A percentile compares a stretch with the other conserved stretches of the same genome.
phyloP scores from a whole-genome alignment of 306 rosid genomes.

The Datisca glomerata region DNA sequence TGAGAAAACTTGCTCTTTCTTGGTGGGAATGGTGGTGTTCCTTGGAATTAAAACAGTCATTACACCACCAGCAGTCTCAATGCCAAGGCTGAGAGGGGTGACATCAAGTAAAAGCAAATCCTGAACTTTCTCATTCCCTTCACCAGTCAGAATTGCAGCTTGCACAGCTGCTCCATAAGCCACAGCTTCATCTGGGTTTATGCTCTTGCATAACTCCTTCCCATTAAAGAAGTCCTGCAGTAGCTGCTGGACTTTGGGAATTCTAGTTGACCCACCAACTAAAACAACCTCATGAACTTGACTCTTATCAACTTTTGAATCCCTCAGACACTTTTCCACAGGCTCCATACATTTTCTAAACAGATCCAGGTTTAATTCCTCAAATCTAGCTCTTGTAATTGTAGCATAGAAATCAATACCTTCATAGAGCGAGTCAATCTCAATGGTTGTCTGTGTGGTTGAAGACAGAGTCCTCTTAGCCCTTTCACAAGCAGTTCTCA shows the following conservation, averaged over 20 bases:
- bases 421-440: no score
- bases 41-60: no score
- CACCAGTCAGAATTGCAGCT: slow-evolving; percentile 8
- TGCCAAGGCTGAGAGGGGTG: slow-evolving; percentile 6
- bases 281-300: slow-evolving; percentile 7
- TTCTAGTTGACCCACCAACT: slow-evolving; percentile 12
- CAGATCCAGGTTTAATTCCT: slow-evolving; percentile 13
- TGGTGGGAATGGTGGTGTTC: slow-evolving; percentile 11
- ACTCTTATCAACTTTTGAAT: slow-evolving; percentile 10
- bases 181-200: slow-evolving; percentile 11
- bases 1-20: no score
- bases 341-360: no score
- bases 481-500: no score
- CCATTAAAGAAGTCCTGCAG: slow-evolving; percentile 15
- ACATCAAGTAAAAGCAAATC: slow-evolving; percentile 8
- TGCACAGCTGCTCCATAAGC: slow-evolving; percentile 13
- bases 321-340: slow-evolving; percentile 11
- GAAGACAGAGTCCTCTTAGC: no score
- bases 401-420: no score
- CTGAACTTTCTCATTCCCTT: slow-evolving; percentile 11
- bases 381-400: slow-evolving; percentile 8
- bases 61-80: slow-evolving; percentile 15
- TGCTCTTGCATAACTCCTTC: slow-evolving; percentile 11
- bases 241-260: slow-evolving; percentile 11
- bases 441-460: no score